A percentile compares a stretch with the other conserved stretches of the same genome.
phyloP scores from a whole-genome alignment of 75 land plant genomes.

The Selaginella tamariscina region DNA sequence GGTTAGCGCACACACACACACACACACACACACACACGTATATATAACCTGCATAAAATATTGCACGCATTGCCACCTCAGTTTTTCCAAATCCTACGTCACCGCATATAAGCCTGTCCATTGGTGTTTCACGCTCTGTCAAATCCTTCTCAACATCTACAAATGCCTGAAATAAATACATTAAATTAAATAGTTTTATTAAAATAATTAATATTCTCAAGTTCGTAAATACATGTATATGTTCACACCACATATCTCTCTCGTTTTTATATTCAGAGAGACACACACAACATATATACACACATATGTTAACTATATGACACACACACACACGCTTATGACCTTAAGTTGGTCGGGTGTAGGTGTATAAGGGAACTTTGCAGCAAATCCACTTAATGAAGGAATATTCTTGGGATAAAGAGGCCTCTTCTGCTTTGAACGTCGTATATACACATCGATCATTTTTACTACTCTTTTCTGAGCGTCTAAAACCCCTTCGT shows the following conservation, averaged over 20 bases:
- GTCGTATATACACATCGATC: conserved; percentile 80
- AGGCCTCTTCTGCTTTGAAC: conserved; percentile 73
- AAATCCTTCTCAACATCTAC: conserved; percentile 80
- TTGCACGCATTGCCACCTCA: conserved; percentile 92
- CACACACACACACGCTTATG: too few species aligned
- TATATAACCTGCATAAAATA: too few species aligned
- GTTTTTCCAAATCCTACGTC: conserved; percentile 99
- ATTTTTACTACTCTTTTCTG: conserved; percentile 95
- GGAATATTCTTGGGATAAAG: conserved; percentile 51
- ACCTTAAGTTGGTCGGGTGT: conserved; percentile 92
- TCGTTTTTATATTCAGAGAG: too few species aligned
- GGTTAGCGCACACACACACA: too few species aligned
- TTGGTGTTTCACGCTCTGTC: conserved; percentile 86
- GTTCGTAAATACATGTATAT: neutral
- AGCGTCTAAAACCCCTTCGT: conserved; percentile 71
- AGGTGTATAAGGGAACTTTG: conserved; percentile 74
- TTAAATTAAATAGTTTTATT: too few species aligned
- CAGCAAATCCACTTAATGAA: conserved; percentile 45
- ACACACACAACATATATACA: too few species aligned
- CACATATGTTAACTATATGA: too few species aligned
- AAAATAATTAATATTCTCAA: neutral
- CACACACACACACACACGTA: too few species aligned
- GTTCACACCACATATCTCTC: too few species aligned
- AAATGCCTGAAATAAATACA: conserved; percentile 62
- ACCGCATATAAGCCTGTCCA: conserved; percentile 97